These are phyloP conservation scores for Syncephalastrum racemosum DNA, from an alignment of 371 early-diverging fungal species.

Conservation along the genomic window DNA sequence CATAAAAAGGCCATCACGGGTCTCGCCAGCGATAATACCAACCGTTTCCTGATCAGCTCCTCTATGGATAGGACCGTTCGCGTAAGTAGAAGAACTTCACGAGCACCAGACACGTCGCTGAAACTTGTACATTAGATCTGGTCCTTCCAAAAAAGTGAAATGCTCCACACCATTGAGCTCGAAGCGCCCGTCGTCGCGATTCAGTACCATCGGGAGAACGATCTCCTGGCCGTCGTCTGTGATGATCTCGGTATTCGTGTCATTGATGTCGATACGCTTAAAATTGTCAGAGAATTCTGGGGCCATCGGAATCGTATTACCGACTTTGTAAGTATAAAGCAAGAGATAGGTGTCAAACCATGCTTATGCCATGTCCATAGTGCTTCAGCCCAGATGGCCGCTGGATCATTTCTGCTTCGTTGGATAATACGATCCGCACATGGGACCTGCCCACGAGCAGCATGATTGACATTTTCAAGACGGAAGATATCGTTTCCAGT, in stretches of 20 bases:
- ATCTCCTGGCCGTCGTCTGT: conserved; percentile 77
- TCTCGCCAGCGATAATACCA: conserved; percentile 74
- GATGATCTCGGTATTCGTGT: conserved; percentile 88
- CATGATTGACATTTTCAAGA: conserved; percentile 81
- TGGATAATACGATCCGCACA: conserved; percentile 87
- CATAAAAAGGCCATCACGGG: conserved; percentile 85
- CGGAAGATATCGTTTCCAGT: conserved; percentile 78
- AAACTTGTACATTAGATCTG: conserved; percentile 59
- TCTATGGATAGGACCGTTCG: conserved; percentile 83
- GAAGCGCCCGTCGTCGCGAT: conserved; percentile 70
- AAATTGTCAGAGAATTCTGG: conserved; percentile 84
- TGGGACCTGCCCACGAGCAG: conserved; percentile 95
- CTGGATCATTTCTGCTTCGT: conserved; percentile 83
- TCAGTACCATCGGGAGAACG: conserved; percentile 68
- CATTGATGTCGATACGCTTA: conserved; percentile 80
- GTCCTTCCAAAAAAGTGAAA: conserved; percentile 70
- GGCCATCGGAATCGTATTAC: conserved; percentile 88
- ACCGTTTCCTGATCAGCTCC: conserved; percentile 69
- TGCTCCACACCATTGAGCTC: conserved; percentile 67
- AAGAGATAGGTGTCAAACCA: neutral
- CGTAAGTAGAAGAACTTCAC: conserved; percentile 29
- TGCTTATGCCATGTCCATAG: conserved; percentile 28
- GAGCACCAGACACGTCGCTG: neutral
- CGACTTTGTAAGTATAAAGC: conserved; percentile 61
- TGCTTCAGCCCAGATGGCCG: conserved; percentile 90